Base-by-base conservation (phyloP, 208 protist genomes). In the Acanthamoeba sp. region DNA sequence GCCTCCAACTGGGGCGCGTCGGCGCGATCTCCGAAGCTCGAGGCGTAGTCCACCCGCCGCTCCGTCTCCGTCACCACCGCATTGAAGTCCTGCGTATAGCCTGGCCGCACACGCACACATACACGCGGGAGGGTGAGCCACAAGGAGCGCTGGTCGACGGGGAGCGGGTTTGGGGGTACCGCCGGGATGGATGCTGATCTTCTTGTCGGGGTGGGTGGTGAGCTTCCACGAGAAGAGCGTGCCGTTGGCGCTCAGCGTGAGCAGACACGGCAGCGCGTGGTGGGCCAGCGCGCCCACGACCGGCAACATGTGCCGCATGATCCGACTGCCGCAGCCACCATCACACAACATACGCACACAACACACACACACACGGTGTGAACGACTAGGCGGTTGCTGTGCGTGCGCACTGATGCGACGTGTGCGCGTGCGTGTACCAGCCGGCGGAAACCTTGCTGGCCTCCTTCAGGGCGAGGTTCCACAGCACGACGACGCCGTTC, bases 81-180 rank as follows among this genome's bases (percentile, higher is more conserved):
- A 40, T 91, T 91, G 55, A 91, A 91, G 85, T 62, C 52, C 14
- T 91, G 59, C 22, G 85, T 91, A 29, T 91, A 91, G 85, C 85
- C 85, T 91, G 59, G 42, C 3, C 42, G 10, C 42, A 48, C 42
- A 48, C 42, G 10, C 42, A 48, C 42, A 48, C 42, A 48, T 10
- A 48, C 42, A 48, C 42, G 42, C 4, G 18, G 18, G 59, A 66
- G 14, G 59, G 18, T 24, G 20, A 66, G 59, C 20, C 7, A 14
- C 2, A 14, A 66, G 18, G 59, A 16, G 7, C 4, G 27, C 4
- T 66, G 27, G 20, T 66, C 7, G 2, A 34, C 3, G 42, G 10
- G 42, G 42, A 10, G 42, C 42, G 3, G 42, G 42, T 48, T n/a
- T n/a, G 10, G 42, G 3, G 10, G 64, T 52, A 87, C 78, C 78